These are phyloP conservation scores for Staphylotrichum longicolle DNA, from an alignment of 495 filamentous ascomycete genomes.

Conservation along the genomic window DNA sequence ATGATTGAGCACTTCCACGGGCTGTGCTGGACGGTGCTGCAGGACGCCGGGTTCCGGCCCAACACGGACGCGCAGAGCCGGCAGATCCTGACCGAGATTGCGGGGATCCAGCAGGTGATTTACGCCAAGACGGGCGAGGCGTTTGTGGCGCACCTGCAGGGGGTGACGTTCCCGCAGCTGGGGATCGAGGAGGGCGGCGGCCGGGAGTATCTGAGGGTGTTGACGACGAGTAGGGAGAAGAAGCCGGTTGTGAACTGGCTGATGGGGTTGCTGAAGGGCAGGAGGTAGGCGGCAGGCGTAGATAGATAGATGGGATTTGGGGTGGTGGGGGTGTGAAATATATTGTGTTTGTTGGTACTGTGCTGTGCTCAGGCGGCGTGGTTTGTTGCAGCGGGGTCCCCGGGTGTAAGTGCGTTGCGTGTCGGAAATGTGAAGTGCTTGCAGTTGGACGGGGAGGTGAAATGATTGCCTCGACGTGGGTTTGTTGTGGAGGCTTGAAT, in stretches of 20 bases:
- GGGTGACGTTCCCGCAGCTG: constrained; percentile 48
- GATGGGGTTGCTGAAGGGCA: constrained; percentile 41
- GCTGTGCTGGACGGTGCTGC: constrained; percentile 80
- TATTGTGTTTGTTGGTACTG: too few species aligned
- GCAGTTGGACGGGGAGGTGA: too few species aligned
- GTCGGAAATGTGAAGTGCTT: too few species aligned
- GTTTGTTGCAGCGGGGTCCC: too few species aligned
- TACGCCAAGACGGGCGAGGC: constrained; percentile 75
- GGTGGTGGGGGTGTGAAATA: not conserved
- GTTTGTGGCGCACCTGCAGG: constrained; percentile 50
- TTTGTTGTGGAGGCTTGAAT: too few species aligned
- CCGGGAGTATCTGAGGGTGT: constrained; percentile 47
- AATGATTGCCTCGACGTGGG: too few species aligned
- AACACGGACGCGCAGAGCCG: constrained; percentile 77
- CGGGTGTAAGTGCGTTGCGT: too few species aligned
- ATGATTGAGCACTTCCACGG: constrained; percentile 86
- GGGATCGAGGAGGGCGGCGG: constrained; percentile 39
- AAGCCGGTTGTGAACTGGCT: constrained; percentile 52
- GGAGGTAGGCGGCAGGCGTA: constrained; percentile 14
- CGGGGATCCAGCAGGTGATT: constrained; percentile 77
- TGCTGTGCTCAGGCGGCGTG: too few species aligned
- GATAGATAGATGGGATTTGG: constrained; percentile 18
- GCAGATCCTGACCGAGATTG: constrained; percentile 81
- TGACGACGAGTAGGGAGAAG: constrained; percentile 50
- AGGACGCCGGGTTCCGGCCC: constrained; percentile 70